Evolutionary conservation across 2,329 filamentous ascomycete species (phyloP), one percentile per base, ranked within the genome.

Genomic region (Sordariomycetes sp.): DNA sequence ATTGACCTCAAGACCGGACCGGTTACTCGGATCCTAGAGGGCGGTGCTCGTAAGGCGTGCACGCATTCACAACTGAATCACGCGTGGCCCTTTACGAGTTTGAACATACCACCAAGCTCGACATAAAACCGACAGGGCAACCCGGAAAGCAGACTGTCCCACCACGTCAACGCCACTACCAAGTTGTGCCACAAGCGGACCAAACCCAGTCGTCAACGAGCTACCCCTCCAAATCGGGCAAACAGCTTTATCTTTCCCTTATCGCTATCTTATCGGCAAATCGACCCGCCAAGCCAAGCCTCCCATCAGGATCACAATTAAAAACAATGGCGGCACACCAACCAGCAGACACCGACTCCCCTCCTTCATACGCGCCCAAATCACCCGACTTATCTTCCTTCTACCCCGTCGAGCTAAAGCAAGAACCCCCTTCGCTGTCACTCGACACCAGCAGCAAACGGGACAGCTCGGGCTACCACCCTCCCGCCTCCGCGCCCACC

Each of bases 371-470:
- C 58, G 70, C 66, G 44, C 72, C 72, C 44, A 71, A 66, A 53
- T 75, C 70, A 46, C 72, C 72, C 49, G 70, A 75, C 59, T 64
- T 75, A 44, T 74, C 70, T 39, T 72, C 66, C 39, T 66, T 75
- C 53, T 70, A 34, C 16, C n/a, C n/a, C n/a, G n/a, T n/a, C n/a
- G n/a, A n/a, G n/a, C n/a, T n/a, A n/a, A n/a, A n/a, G n/a, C n/a
- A n/a, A n/a, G n/a, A n/a, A n/a, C 24, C 10, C 14, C 29, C 9
- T 14, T 21, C 12, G 35, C 23, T 29, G 30, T 43, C 48, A 52
- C 39, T 47, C 50, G 42, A 47, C 47, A 46, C 47, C 12, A 21
- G 11, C 34, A 36, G 20, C 30, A 28, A 11, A 20, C 31, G 19
- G 26, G 32, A 54, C 52, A 48, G 48, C 43, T 43, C 50, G 46